Base-by-base conservation (phyloP, 169 alveolate genomes). In the Plasmodium yoelii region DNA sequence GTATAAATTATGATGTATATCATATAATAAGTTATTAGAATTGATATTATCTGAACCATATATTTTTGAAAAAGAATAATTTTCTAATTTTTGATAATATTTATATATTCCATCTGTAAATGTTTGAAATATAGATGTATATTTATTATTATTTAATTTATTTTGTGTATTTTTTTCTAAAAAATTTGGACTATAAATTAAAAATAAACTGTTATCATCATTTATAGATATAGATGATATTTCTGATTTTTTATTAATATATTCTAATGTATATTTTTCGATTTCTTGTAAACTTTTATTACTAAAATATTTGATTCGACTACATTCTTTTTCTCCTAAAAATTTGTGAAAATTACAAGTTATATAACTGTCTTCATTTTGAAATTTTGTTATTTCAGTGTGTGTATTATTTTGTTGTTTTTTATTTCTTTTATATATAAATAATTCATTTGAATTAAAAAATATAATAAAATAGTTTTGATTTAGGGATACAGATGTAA, bases 101-200 rank as follows among this genome's bases (percentile, higher is more conserved):
- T 51, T 1, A 56, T 67, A 18, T 67, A 80, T 9, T 22, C 2
- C 56, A 28, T 47, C 60, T n/a, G 34, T 55, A 49, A 55, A 12
- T 15, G n/a, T 80, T 15, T 9, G 53, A 18, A 80, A 44, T 26
- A 80, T 15, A 22, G 84, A 80, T 22, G 65, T 9, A 44, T 49
- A 67, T 13, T 46, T 61, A 53, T 60, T 1, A 42, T n/a, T 65
- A 47, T n/a, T n/a, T n/a, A 9, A 22, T n/a, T 60, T 67, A 6
- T 47, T 49, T 22, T 28, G 39, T 4, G 15, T 22, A 26, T 80
- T 28, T 18, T 65, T 34, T n/a, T 53, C 47, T 68, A 80, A 49
- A 47, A 67, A 80, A 24, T 8, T 4, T 15, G 65, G 84, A 53
- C 90, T 80, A 46, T 80, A 80, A 22, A 70, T 80, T 65, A 80